Evolutionary conservation across 306 rosid genomes (phyloP).

Genomic region (Mimosa bimucronata): DNA sequence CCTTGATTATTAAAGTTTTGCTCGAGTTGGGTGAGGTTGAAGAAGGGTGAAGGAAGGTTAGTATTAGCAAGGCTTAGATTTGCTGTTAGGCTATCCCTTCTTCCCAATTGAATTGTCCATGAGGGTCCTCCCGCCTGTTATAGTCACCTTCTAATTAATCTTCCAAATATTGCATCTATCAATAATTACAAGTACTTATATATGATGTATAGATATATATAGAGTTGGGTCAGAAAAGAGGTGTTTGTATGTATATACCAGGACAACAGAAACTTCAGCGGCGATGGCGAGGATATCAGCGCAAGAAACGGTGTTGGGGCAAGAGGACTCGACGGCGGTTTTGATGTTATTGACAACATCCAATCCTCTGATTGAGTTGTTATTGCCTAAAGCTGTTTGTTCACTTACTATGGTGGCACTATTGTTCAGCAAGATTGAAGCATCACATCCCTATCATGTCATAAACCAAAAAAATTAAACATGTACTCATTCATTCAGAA

Average conservation of each 20-base stretch:
- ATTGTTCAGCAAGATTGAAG: constrained; percentile 54
- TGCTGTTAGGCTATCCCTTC: constrained; percentile 61
- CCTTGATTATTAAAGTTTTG: not conserved
- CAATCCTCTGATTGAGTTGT: constrained; percentile 57
- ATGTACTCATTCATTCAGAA: not conserved
- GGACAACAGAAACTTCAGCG: constrained; percentile 49
- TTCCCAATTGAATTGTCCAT: constrained; percentile 57
- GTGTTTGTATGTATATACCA: constrained; percentile 38
- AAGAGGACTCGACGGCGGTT: constrained; percentile 50
- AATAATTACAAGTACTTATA: too few relatives aligned
- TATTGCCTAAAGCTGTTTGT: constrained; percentile 34
- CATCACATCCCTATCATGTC: constrained; percentile 63
- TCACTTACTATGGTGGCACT: constrained; percentile 47
- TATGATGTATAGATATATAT: not conserved
- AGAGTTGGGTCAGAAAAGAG: too few relatives aligned
- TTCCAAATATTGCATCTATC: not conserved
- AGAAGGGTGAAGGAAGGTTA: constrained; percentile 43
- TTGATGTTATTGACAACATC: constrained; percentile 59
- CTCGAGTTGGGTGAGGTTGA: not conserved
- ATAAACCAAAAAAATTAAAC: not conserved
- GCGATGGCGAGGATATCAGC: constrained; percentile 66
- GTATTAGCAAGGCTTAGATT: constrained; percentile 36
- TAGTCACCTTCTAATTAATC: too few relatives aligned
- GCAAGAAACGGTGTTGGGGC: constrained; percentile 59
- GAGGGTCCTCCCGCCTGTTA: constrained; percentile 53